Percentiles rank a stretch among this genome's conserved stretches.
phyloP scores from a whole-genome alignment of 192 early-diverging fungal species.

The Neocallimastix lanati region DNA sequence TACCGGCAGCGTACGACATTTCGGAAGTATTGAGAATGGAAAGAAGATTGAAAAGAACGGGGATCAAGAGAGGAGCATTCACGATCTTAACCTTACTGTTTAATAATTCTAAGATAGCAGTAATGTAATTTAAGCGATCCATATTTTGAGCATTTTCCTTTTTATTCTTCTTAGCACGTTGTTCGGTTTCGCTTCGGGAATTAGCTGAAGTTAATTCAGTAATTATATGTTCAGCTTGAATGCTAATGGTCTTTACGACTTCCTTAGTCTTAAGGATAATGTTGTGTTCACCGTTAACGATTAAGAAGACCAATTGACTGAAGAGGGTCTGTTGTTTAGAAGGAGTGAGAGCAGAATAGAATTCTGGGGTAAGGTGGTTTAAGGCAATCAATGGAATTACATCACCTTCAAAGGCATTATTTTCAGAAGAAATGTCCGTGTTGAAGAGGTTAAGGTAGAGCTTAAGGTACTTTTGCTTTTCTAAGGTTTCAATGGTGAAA shows the following conservation, averaged over 20 bases:
- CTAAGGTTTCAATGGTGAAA: slow-evolving; percentile 22
- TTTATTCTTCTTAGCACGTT: background rate
- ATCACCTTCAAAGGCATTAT: background rate
- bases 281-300: background rate
- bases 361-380: background rate
- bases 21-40: slow-evolving; percentile 6
- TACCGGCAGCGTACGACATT: slow-evolving; percentile 21
- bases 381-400: background rate
- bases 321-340: background rate
- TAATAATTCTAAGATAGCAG: slow-evolving; percentile 6
- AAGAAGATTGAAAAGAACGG: slow-evolving; percentile 7
- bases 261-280: background rate
- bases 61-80: slow-evolving; percentile 3
- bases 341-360: background rate
- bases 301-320: background rate
- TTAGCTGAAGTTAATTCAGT: background rate
- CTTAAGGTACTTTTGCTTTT: slow-evolving; percentile 9
- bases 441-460: background rate
- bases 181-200: background rate
- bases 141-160: background rate
- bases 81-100: background rate
- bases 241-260: background rate
- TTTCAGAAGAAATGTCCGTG: background rate
- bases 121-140: slow-evolving; percentile 7
- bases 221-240: background rate